Percentiles rank a stretch among this genome's conserved stretches.
phyloP scores from a whole-genome alignment of 2,329 filamentous ascomycete species.

The Curvularia sp. region DNA sequence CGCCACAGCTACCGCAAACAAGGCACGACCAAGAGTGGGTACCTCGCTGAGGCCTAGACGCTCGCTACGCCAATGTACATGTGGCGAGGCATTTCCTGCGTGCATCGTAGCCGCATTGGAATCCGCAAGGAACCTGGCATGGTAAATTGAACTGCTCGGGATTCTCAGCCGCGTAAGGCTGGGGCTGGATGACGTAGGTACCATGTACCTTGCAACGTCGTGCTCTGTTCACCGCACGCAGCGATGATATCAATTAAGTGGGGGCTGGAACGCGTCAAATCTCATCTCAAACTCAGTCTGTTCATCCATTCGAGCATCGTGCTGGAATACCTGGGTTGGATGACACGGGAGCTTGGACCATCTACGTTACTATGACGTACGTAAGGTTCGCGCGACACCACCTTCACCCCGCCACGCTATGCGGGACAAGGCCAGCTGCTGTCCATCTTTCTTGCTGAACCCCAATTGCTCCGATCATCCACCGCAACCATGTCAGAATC shows the following conservation, averaged over 20 bases:
- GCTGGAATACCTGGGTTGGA: not conserved
- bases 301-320: not conserved
- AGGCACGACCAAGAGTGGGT: slow-evolving; percentile 13
- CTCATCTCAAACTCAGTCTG: not conserved
- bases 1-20: slow-evolving; percentile 31
- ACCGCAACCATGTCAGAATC: slow-evolving; percentile 23
- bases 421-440: not conserved
- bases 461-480: slow-evolving; percentile 13
- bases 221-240: no score
- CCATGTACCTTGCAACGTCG: slow-evolving; percentile 1
- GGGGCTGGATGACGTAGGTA: slow-evolving; percentile 8
- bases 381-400: not conserved
- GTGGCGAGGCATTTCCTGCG: slow-evolving; percentile 12
- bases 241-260: slow-evolving; percentile 5
- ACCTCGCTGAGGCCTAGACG: slow-evolving; percentile 26
- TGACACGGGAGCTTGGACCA: slow-evolving; percentile 13
- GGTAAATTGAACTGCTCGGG: not conserved
- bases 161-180: slow-evolving; percentile 1
- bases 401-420: slow-evolving; percentile 19
- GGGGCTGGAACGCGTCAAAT: not conserved
- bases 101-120: slow-evolving; percentile 15
- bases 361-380: slow-evolving; percentile 21
- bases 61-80: slow-evolving; percentile 10
- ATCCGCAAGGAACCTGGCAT: slow-evolving; percentile 15
- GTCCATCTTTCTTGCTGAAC: slow-evolving; percentile 5